Base-by-base conservation (phyloP, 2,329 filamentous ascomycete species). In the Fusarium sp. region DNA sequence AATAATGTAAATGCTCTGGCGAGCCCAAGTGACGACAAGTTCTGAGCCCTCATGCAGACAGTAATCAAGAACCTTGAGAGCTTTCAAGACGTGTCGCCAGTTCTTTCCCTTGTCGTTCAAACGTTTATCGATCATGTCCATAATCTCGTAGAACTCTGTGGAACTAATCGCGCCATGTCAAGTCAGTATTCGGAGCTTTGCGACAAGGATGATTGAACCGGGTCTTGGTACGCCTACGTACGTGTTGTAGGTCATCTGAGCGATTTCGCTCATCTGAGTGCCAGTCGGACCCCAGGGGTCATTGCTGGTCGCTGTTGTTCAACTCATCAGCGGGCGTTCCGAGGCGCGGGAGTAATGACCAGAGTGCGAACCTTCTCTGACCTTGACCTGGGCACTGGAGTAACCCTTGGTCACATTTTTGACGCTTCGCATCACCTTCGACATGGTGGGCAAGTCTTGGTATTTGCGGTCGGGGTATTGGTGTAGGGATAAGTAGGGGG, bases 361-460 rank as follows among this genome's bases (percentile, higher is more conserved):
- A 57, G 61, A 65, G 34, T 41, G 70, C 92, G 76, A 87, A 97
- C 95, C 95, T 94, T 98, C 96, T 87, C 95, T 92, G 84, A 99
- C 97, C 88, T 98, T 98, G 84, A 98, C 94, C 88, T 99, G 96
- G 80, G 97, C 95, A 76, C 90, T 92, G 39, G 96, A 98, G 83
- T 99, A 99, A 79, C 97, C 97, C 88, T 98, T 99, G 84, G 97
- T 98, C 85, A 99, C 96, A 88, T 98, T 99, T 88, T 98, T 98
- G 81, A 98, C 95, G 83, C 94, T 97, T 85, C 97, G 91, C 83
- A 98, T 95, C 83, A 98, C 95, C 87, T 97, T 97, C 70, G 96
- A 98, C 97, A 99, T 99, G 82, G 60, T 83, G 83, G 82, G 80
- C 81, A 77, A 78, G 66, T 71, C 66, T 66, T 72, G 41, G 57